A percentile compares a stretch with the other conserved stretches of the same genome.
These are phyloP conservation scores for Phellopilus nigrolimitatus DNA, from an alignment of 1,284 basidiomycete genomes.

Conservation along the genomic window DNA sequence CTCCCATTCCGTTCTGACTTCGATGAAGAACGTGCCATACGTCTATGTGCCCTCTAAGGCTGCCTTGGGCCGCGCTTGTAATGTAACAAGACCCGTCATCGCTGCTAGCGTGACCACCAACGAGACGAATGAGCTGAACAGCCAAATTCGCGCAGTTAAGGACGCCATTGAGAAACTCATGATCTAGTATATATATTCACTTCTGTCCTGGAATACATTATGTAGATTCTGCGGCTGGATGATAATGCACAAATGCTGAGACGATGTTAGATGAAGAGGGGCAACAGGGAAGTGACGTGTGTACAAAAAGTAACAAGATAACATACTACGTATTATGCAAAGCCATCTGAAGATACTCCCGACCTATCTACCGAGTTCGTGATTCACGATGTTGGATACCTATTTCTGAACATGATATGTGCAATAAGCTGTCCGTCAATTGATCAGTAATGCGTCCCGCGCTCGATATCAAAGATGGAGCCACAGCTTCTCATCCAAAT, in stretches of 20 bases:
- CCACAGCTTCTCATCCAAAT: background rate
- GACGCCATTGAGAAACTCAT: conserved; percentile 79
- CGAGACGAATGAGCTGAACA: conserved; percentile 88
- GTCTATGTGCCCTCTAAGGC: conserved; percentile 94
- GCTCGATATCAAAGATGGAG: background rate
- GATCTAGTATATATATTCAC: conserved; percentile 30
- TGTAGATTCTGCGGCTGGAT: background rate
- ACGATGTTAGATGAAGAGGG: background rate
- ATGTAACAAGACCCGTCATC: conserved; percentile 94
- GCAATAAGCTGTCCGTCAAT: background rate
- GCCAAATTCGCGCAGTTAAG: conserved; percentile 90
- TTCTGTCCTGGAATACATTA: background rate
- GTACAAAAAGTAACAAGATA: background rate
- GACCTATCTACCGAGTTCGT: conserved; percentile 1
- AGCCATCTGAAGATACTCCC: background rate
- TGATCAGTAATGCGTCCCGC: conserved; percentile 1
- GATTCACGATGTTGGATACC: background rate
- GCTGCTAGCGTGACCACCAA: conserved; percentile 94
- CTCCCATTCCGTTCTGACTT: conserved; percentile 16
- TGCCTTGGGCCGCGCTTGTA: conserved; percentile 95
- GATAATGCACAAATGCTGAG: background rate
- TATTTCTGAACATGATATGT: background rate
- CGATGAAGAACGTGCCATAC: conserved; percentile 84
- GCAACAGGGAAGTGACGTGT: background rate
- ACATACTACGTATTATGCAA: background rate